Base-by-base conservation (phyloP, 2,329 filamentous ascomycete genomes). In the Truncatella angustata region DNA sequence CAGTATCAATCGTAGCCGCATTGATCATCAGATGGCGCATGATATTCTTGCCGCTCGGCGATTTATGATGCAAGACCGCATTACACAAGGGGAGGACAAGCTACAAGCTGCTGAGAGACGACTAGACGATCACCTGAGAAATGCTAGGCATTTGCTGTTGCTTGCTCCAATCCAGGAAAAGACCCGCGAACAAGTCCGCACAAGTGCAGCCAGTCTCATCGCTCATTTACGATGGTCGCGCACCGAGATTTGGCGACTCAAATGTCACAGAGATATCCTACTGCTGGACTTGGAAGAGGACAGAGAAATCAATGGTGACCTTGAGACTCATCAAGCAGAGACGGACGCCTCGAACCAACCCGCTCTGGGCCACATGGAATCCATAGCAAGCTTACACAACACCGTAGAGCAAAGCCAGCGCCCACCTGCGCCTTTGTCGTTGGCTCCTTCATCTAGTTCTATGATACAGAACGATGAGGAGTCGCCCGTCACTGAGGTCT, bases 141-240 rank as follows among this genome's bases (percentile, higher is more conserved):
- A 97, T 70, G 91, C 92, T 24, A 86, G 93, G 12, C 94, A 99
- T 70, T 76, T 99, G 36, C 85, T 93, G 54, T 85, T 97, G 18
- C 73, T 97, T 21, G 90, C 93, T 1, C 94, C 94, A 0, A 91
- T 99, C 42, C 89, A 96, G 63, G 85, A 87, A n/a, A 91, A 91
- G 70, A 92, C 91, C 0, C 81, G 94, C 54, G 93, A 97, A 54
- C 83, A 91, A 54, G 81, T 97, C 50, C 79, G 97, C n/a, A 78
- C 88, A 57, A 88, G 91, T 16, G 93, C 94, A 18, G 90, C 87
- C 5, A 85, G 88, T 6, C 86, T 96, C 71, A 86, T 92, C 51
- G 91, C 91, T 3, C 91, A 93, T 66, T 73, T 99, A 54, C 96
- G 94, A 67, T 97, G 93, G 93, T 86, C 87, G n/a, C 82, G 93